A percentile compares a stretch with the other conserved stretches of the same genome.
Conservation (phyloP, 305 asterid species). For the Fraxinus platypoda region DNA sequence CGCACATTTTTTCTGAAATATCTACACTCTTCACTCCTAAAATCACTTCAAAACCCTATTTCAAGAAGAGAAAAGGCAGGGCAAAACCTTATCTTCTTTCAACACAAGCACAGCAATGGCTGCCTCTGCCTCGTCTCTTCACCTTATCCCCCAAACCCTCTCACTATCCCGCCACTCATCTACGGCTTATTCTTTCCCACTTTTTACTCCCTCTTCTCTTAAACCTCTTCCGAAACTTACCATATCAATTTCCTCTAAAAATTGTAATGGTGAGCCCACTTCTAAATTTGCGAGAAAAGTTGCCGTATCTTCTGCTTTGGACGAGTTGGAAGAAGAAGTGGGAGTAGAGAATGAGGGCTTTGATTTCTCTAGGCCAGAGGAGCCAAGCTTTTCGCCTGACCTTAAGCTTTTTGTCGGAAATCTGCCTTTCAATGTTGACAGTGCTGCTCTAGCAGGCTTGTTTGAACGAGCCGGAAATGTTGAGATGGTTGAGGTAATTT, state of each 20-base stretch:
- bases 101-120: constrained; percentile 28
- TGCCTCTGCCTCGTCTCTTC: constrained; percentile 32
- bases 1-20: not conserved
- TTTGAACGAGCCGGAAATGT: constrained; percentile 72
- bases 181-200: constrained; percentile 23
- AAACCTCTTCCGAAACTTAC: constrained; percentile 32
- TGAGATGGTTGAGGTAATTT: constrained; percentile 84
- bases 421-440: constrained; percentile 69
- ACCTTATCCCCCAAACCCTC: constrained; percentile 32
- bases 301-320: constrained; percentile 34
- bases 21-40: not conserved
- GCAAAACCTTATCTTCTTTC: constrained; percentile 26
- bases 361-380: constrained; percentile 20
- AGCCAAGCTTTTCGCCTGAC: constrained; percentile 49
- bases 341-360: constrained; percentile 35
- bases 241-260: constrained; percentile 18
- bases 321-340: constrained; percentile 25
- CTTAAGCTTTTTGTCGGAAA: constrained; percentile 75
- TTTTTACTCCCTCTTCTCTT: constrained; percentile 23
- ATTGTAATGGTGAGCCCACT: not conserved
- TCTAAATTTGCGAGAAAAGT: constrained; percentile 34
- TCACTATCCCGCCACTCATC: constrained; percentile 26
- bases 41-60: constrained; percentile 15
- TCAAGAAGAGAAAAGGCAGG: constrained; percentile 1
- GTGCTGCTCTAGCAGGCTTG: constrained; percentile 68